Percentiles rank a stretch among this genome's conserved stretches.
phyloP scores from a whole-genome alignment of 192 early-diverging fungal genomes.

The Chytriomyces confervae region DNA sequence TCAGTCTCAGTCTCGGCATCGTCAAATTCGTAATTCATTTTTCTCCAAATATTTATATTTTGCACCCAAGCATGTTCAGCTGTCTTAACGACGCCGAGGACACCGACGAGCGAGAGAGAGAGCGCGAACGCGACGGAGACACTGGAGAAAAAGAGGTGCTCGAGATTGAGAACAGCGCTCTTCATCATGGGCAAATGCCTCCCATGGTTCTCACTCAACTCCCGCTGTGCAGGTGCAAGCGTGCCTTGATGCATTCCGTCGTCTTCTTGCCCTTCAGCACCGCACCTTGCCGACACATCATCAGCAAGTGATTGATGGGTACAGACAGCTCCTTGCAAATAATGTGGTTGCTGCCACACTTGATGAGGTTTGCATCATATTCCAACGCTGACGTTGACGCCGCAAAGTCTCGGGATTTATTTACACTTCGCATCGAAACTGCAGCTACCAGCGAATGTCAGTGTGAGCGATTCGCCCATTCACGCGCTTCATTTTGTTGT shows the following conservation, averaged over 20 bases:
- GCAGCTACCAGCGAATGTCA: not conserved
- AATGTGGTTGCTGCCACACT: not conserved
- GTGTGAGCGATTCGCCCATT: not conserved
- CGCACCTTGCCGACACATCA: not conserved
- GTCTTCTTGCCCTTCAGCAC: not conserved
- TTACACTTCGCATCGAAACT: not conserved
- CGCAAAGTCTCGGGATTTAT: not conserved
- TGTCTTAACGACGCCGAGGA: not conserved
- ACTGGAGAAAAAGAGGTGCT: not conserved
- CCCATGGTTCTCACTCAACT: not conserved
- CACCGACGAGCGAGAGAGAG: not conserved
- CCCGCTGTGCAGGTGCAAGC: not conserved
- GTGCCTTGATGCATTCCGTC: slow-evolving; percentile 6
- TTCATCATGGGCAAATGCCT: not conserved
- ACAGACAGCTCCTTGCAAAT: not conserved
- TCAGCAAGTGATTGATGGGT: not conserved
- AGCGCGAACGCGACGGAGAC: not conserved
- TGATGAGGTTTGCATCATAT: not conserved
- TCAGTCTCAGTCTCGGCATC: not conserved
- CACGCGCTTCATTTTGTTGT: slow-evolving; percentile 20
- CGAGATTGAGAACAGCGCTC: not conserved
- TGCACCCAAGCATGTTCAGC: not conserved
- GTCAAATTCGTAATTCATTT: not conserved
- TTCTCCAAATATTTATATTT: not conserved
- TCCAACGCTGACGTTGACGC: not conserved